These are phyloP conservation scores for Salix exigua DNA, from an alignment of 345 rosid genomes.

Conservation along the genomic window DNA sequence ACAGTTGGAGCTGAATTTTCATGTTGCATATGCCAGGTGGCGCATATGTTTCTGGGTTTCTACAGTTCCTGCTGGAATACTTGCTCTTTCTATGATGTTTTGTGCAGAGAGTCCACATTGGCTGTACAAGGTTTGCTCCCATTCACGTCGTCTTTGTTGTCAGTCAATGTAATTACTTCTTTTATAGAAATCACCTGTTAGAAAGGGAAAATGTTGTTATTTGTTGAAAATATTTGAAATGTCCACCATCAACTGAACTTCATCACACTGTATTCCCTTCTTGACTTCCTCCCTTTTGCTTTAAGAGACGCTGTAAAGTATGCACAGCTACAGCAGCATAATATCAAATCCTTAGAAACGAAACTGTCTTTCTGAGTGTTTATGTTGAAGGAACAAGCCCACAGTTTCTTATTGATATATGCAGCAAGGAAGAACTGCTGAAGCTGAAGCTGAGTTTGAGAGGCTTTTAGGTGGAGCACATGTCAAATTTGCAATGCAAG, in stretches of 20 bases:
- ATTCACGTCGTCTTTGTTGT: background rate
- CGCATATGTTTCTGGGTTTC: slow-evolving; percentile 89
- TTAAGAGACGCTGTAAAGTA: background rate
- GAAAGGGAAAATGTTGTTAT: background rate
- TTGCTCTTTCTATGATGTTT: slow-evolving; percentile 69
- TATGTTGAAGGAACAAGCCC: slow-evolving; percentile 6
- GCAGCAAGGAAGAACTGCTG: slow-evolving; percentile 78
- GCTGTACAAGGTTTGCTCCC: slow-evolving; percentile 73
- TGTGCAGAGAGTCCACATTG: slow-evolving; percentile 92
- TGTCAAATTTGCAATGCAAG: slow-evolving; percentile 73
- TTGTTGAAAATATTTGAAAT: no score
- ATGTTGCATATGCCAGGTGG: slow-evolving; percentile 57
- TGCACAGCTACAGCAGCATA: background rate
- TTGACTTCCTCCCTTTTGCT: background rate
- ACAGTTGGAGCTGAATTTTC: no score
- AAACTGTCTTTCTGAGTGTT: background rate
- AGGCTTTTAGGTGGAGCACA: slow-evolving; percentile 78
- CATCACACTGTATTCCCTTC: background rate
- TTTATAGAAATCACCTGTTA: background rate
- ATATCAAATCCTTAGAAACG: background rate
- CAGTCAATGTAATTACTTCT: background rate
- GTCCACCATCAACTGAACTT: background rate
- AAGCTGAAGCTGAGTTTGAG: slow-evolving; percentile 85
- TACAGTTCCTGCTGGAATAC: slow-evolving; percentile 72
- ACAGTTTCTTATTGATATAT: slow-evolving; percentile 19